phyloP scores from a whole-genome alignment of 2,329 filamentous ascomycete species.

The Fusarium cyanostomum region DNA sequence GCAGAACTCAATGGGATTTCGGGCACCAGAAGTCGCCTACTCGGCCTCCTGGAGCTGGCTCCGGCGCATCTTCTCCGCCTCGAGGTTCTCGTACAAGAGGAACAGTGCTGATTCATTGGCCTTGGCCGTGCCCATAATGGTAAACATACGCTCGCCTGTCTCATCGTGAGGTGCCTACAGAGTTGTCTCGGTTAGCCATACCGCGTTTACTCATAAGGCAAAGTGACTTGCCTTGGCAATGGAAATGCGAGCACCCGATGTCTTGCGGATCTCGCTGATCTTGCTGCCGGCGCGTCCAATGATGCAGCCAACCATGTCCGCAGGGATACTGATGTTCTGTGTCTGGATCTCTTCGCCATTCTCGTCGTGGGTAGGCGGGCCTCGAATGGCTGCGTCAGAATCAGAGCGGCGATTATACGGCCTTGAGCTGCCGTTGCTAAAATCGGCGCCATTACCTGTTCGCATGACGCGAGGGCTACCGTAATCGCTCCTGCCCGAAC shows the following conservation, averaged over 20 bases:
- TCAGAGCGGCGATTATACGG: constrained; percentile 82
- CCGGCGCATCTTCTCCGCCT: constrained; percentile 98
- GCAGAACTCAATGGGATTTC: constrained; percentile 40
- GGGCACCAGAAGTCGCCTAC: constrained; percentile 48
- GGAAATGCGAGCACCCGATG: constrained; percentile 94
- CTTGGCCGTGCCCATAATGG: constrained; percentile 93
- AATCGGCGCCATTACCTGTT: constrained; percentile 96
- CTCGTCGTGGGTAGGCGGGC: constrained; percentile 89
- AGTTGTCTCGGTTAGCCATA: constrained; percentile 10
- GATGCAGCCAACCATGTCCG: constrained; percentile 99
- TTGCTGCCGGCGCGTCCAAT: constrained; percentile 95
- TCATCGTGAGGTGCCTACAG: constrained; percentile 89
- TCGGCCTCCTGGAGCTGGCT: constrained; percentile 74
- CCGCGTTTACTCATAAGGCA: background rate
- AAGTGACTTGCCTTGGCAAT: constrained; percentile 79
- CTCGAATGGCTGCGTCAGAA: constrained; percentile 81
- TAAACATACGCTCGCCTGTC: constrained; percentile 99
- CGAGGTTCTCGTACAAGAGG: constrained; percentile 97
- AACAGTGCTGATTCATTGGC: constrained; percentile 97
- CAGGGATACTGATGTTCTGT: constrained; percentile 99
- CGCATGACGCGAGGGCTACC: constrained; percentile 81
- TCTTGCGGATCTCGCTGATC: constrained; percentile 98
- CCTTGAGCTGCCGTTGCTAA: constrained; percentile 79
- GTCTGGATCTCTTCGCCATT: constrained; percentile 98
- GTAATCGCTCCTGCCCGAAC: constrained; percentile 62